Evolutionary conservation across 768 basidiomycete species (phyloP), one percentile per base, ranked within the genome.

Genomic region (Russula sp.): DNA sequence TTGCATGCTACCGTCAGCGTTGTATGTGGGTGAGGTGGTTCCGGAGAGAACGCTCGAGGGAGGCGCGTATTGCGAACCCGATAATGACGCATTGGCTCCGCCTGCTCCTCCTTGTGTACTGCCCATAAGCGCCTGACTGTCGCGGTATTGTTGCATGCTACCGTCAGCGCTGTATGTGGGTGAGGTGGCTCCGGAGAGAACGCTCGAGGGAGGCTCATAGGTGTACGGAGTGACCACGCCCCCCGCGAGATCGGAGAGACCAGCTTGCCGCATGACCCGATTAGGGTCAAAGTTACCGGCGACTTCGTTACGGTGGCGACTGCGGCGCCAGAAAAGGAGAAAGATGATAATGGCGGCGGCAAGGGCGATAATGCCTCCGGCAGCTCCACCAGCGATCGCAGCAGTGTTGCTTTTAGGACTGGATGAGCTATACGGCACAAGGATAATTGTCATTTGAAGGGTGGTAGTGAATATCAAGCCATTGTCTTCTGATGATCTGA

Each of bases 241-340:
- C 5, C 62, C 65, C 1, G 57, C 60, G 13, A 70, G 62, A 50
- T 70, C 69, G 11, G 60, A 48, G 68, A 70, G 20, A 36, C 55
- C 72, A n/a, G 18, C 40, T 36, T 73, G 74, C 13, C 69, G 71
- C 2, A 75, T 65, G 48, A 81, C 75, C 6, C 75, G 77, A 63
- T 81, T 81, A 0, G 80, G 81, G 44, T 81, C 80, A 63, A 81
- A 81, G 73, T 81, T 75, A 57, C 81, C 80, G 60, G 81, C 80
- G 52, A 81, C 81, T 30, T 81, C 80, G 61, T 80, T 76, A 40
- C 70, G 66, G n/a, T 52, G 59, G 50, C 62, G 65, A 36, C 72
- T 70, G 28, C 71, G 71, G 48, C 73, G 72, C 71, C 74, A 76
- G 62, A 72, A 65, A 32, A 73, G 63, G 11, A 75, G 60, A 24